phyloP scores from a whole-genome alignment of 139 green algal genomes.

The Chlamydomonas schloesseri region DNA sequence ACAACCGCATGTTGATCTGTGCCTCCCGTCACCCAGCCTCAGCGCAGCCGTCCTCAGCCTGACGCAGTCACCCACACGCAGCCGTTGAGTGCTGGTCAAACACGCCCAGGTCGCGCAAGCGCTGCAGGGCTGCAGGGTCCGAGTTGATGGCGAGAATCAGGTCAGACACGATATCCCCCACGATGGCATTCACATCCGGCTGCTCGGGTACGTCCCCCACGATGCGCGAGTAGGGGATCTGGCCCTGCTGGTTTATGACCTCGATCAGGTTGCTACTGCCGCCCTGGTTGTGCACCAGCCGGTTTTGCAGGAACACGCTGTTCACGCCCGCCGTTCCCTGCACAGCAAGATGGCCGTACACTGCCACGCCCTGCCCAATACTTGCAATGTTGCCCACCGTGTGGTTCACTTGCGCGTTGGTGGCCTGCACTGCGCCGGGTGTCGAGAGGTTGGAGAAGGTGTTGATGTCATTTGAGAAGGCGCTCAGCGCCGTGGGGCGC shows the following conservation, averaged over 20 bases:
- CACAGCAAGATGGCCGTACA: not conserved
- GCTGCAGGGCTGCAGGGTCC: not conserved
- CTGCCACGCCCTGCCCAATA: not conserved
- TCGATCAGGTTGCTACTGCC: not conserved
- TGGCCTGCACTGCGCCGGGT: not conserved
- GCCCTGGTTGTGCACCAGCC: not conserved
- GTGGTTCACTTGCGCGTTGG: not conserved
- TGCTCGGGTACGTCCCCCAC: not conserved
- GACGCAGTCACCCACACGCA: too few relatives aligned
- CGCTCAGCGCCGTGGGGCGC: too few relatives aligned
- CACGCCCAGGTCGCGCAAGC: not conserved
- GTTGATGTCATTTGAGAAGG: too few relatives aligned
- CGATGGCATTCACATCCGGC: not conserved
- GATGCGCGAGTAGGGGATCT: not conserved
- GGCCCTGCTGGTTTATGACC: not conserved
- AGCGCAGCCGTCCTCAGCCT: too few relatives aligned
- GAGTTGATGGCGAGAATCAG: not conserved
- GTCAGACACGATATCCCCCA: not conserved
- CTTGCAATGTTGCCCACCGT: not conserved
- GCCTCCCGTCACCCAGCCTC: too few relatives aligned
- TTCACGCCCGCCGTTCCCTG: not conserved
- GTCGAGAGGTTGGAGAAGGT: too few relatives aligned
- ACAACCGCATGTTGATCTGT: too few relatives aligned
- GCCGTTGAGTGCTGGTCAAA: too few relatives aligned
- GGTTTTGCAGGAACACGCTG: not conserved